These are phyloP conservation scores for Pseudophaeomoniella oleicola DNA, from an alignment of 2,329 filamentous ascomycete genomes.

Conservation along the genomic window DNA sequence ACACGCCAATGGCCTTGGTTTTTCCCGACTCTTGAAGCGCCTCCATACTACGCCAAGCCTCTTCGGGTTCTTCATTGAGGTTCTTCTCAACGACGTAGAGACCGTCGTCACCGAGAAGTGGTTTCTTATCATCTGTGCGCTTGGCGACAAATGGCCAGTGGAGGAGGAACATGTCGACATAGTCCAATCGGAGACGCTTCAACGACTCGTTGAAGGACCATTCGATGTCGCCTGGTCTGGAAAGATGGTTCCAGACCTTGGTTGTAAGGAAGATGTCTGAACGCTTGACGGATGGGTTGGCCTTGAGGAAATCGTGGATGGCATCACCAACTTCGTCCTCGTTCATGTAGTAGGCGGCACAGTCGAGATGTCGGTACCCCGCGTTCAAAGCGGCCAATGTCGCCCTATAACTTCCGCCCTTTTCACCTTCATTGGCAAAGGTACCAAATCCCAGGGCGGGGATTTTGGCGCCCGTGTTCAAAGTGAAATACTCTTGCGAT, in stretches of 20 bases:
- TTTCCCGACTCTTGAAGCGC: conserved; percentile 39
- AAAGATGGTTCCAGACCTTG: conserved; percentile 65
- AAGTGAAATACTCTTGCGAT: neutral
- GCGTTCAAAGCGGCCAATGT: conserved; percentile 30
- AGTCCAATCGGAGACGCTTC: conserved; percentile 59
- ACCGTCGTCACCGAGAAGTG: conserved; percentile 55
- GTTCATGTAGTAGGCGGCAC: conserved; percentile 36
- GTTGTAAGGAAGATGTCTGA: conserved; percentile 72
- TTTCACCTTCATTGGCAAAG: neutral
- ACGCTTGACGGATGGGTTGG: conserved; percentile 48
- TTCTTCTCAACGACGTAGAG: conserved; percentile 38
- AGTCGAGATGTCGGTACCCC: conserved; percentile 27
- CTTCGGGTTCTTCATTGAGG: conserved; percentile 11
- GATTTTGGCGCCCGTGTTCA: conserved; percentile 50
- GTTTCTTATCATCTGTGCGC: conserved; percentile 52
- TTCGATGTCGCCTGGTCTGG: conserved; percentile 32
- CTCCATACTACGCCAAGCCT: conserved; percentile 63
- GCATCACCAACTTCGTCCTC: conserved; percentile 72
- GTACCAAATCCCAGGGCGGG: conserved; percentile 49
- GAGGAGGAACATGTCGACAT: conserved; percentile 69
- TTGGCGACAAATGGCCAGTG: conserved; percentile 55
- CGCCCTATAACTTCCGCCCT: conserved; percentile 1
- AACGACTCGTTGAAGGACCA: conserved; percentile 58
- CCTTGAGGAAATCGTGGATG: conserved; percentile 55
- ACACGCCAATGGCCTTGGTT: conserved; percentile 42